Evolutionary conservation across 257 asterid genomes (phyloP), one percentile per base, ranked within the genome.

Genomic region (Eustoma russellianum): DNA sequence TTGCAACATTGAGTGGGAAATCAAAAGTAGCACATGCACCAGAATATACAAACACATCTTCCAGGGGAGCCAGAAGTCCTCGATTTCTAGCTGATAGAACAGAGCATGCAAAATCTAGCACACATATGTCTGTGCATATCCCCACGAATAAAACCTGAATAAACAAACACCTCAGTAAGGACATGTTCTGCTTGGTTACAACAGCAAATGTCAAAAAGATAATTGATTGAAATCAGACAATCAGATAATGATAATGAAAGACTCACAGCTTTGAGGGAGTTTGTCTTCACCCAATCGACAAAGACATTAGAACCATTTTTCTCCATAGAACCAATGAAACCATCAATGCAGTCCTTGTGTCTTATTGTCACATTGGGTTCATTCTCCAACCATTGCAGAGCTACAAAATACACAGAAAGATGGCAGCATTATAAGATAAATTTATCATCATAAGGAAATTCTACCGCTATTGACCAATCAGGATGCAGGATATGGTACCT

Each of bases 111-210:
- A 91, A 86, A 76, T 87, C 96, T 17, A 87, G 84, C 53, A 91
- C 94, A 43, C 98, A 91, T 28, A 91, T 30, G 65, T 90, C 98
- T 30, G 96, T 83, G 78, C 96, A 90, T 68, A 90, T 83, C 65
- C 96, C 96, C 41, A 77, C 73, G 67, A 91, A 89, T 83, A 91
- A 66, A 52, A 90, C 47, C 98, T 90, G 60, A 16, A 50, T 28
- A 71, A 62, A 64, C 19, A 15, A 52, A 65, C 5, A 14, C 19
- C 9, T 48, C 43, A 57, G n/a, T n/a, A n/a, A 54, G 53, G 46
- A 48, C 40, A 59, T 50, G 33, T 33, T 40, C 16, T 48, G 35
- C 46, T 43, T 41, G 53, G 48, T 5, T 33, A 13, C 16, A 12
- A 0, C 3, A 11, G 10, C 16, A 16, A 60, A 53, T 50, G 7